phyloP scores from a whole-genome alignment of 2,329 filamentous ascomycete species.

The Fusarium sp. region DNA sequence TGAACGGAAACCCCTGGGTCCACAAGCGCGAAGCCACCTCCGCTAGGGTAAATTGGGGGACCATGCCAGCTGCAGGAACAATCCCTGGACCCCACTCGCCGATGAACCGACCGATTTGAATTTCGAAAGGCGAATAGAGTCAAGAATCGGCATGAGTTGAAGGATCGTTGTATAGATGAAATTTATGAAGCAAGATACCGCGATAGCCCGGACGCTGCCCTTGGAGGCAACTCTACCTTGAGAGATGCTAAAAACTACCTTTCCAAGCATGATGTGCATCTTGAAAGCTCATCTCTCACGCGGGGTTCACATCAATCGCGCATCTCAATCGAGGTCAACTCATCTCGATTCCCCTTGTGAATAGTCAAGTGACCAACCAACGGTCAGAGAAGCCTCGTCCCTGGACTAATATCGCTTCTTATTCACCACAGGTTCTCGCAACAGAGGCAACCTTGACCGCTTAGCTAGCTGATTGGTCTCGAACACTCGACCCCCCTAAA shows the following conservation, averaged over 20 bases:
- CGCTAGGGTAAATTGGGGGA: slow-evolving; percentile 37
- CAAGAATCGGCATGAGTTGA: slow-evolving; percentile 8
- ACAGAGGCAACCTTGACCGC: slow-evolving; percentile 9
- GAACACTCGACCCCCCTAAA: not conserved
- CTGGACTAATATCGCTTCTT: slow-evolving; percentile 40
- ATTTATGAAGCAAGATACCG: not conserved
- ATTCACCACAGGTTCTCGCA: slow-evolving; percentile 4
- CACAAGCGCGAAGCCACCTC: slow-evolving; percentile 30
- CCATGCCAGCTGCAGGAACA: slow-evolving; percentile 46
- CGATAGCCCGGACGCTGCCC: not conserved
- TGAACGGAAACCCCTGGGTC: slow-evolving; percentile 6
- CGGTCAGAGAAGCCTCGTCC: slow-evolving; percentile 5
- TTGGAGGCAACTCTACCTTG: not conserved
- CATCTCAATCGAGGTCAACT: not conserved
- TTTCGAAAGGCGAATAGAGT: slow-evolving; percentile 7
- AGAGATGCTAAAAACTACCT: not conserved
- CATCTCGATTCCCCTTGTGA: slow-evolving; percentile 15
- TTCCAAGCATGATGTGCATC: not conserved
- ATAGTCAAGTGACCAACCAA: slow-evolving; percentile 31
- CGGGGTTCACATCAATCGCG: slow-evolving; percentile 16
- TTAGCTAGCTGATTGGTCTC: slow-evolving; percentile 29
- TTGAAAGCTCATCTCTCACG: slow-evolving; percentile 36
- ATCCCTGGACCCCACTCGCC: slow-evolving; percentile 42
- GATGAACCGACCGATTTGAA: slow-evolving; percentile 37
- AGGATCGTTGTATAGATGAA: slow-evolving; percentile 3